These are phyloP conservation scores for Candida silvicultrix DNA, from an alignment of 805 yeast species.

Conservation along the genomic window DNA sequence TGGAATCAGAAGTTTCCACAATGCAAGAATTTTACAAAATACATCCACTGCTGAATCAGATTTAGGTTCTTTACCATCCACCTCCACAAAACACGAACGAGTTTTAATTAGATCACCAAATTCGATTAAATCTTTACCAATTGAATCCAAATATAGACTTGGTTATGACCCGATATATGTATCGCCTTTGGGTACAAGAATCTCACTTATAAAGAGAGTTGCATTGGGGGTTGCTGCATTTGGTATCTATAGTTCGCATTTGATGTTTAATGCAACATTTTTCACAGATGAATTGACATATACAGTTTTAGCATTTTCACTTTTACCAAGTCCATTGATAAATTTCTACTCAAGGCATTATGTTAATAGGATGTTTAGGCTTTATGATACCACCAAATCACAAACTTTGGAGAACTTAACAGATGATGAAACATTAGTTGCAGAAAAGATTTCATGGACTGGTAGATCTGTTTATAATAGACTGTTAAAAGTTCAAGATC, in stretches of 20 bases:
- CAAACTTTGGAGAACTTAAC: slow-evolving; percentile 61
- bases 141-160: slow-evolving; percentile 46
- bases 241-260: slow-evolving; percentile 58
- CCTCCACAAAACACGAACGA: not conserved
- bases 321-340: slow-evolving; percentile 52
- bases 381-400: slow-evolving; percentile 52
- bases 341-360: slow-evolving; percentile 54
- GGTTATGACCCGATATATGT: slow-evolving; percentile 59
- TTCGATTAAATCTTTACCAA: slow-evolving; percentile 32
- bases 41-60: not conserved
- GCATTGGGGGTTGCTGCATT: slow-evolving; percentile 54
- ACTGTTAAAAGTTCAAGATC: slow-evolving; percentile 43
- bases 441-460: slow-evolving; percentile 61
- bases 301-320: slow-evolving; percentile 32
- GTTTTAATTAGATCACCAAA: slow-evolving; percentile 29
- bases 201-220: slow-evolving; percentile 56
- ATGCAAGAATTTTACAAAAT: not conserved
- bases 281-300: slow-evolving; percentile 43
- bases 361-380: slow-evolving; percentile 64
- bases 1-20: not conserved
- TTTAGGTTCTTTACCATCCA: not conserved
- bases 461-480: slow-evolving; percentile 65
- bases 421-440: slow-evolving; percentile 54
- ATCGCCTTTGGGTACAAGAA: slow-evolving; percentile 56
- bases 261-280: slow-evolving; percentile 47